Evolutionary conservation across 2,329 filamentous ascomycete genomes (phyloP).

Genomic region (Colletotrichum musae): DNA sequence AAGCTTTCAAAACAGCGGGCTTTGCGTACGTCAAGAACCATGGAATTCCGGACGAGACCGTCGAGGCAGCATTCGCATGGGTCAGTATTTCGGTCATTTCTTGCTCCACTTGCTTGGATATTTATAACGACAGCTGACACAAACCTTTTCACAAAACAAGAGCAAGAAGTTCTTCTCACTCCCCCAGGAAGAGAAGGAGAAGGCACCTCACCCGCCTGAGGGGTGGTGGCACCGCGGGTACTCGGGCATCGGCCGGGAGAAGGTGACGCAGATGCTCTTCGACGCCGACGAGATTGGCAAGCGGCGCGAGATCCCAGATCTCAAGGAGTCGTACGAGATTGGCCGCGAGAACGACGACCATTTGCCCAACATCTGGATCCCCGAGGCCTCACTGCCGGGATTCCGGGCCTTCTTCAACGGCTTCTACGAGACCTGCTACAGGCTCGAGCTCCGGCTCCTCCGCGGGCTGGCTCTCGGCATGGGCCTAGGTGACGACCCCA

Average conservation of each 20-base stretch:
- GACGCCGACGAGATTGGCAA: constrained; percentile 47
- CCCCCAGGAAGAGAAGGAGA: constrained; percentile 49
- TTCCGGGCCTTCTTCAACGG: constrained; percentile 51
- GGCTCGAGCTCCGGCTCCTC: constrained; percentile 57
- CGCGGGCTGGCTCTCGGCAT: constrained; percentile 63
- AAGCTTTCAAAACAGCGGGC: constrained; percentile 50
- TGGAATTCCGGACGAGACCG: constrained; percentile 50
- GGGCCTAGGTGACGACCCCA: constrained; percentile 42
- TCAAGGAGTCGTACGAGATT: constrained; percentile 58
- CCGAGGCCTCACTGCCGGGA: constrained; percentile 44
- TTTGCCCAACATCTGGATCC: constrained; percentile 49
- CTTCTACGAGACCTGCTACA: constrained; percentile 60
- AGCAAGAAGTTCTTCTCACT: constrained; percentile 51
- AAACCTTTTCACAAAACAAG: constrained; percentile 39
- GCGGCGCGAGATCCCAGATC: constrained; percentile 50
- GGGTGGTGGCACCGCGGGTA: constrained; percentile 55
- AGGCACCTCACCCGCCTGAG: constrained; percentile 50
- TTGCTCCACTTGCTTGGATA: too few species aligned
- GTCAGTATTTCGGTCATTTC: background rate
- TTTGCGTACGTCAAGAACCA: constrained; percentile 55
- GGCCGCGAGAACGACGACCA: constrained; percentile 50
- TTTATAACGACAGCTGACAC: constrained; percentile 29
- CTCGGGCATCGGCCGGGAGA: constrained; percentile 53
- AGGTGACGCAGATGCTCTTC: constrained; percentile 52
- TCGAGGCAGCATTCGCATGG: constrained; percentile 54